Conservation (phyloP, 352 stramenopile species). For the Phytophthora colocasiae region DNA sequence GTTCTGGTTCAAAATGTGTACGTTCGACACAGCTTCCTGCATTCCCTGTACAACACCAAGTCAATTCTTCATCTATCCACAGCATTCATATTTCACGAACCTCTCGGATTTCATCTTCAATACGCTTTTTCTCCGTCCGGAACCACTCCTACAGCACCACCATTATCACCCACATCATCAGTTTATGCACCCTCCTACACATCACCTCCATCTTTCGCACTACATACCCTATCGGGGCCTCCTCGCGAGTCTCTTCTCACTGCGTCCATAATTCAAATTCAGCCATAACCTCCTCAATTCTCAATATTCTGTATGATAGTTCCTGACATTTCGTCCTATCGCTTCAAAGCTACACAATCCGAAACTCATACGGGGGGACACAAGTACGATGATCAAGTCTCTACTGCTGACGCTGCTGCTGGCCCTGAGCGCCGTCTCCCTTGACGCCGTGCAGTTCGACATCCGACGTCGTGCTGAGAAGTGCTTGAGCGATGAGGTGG, state of each 20-base stretch:
- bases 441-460: slow-evolving; percentile 82
- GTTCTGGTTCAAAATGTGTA: slow-evolving; percentile 84
- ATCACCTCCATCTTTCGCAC: neutral
- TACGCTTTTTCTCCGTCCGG: slow-evolving; percentile 64
- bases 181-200: neutral
- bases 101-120: slow-evolving; percentile 80
- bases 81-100: slow-evolving; percentile 22
- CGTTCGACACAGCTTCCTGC: slow-evolving; percentile 83
- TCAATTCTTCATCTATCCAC: slow-evolving; percentile 1
- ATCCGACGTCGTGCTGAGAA: slow-evolving; percentile 73
- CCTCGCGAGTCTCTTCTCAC: slow-evolving; percentile 37
- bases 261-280: slow-evolving; percentile 30
- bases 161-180: slow-evolving; percentile 10
- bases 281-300: neutral
- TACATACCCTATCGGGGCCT: slow-evolving; percentile 34
- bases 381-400: slow-evolving; percentile 29
- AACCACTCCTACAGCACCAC: slow-evolving; percentile 62
- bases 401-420: slow-evolving; percentile 41
- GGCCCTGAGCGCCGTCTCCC: slow-evolving; percentile 25
- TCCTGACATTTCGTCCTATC: slow-evolving; percentile 22
- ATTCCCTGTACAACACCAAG: slow-evolving; percentile 54
- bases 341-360: slow-evolving; percentile 29
- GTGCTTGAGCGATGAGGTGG: slow-evolving; percentile 87
- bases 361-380: slow-evolving; percentile 19
- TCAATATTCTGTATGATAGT: slow-evolving; percentile 5